Percentiles rank a stretch among this genome's conserved stretches.
These are phyloP conservation scores for Neocatenulostroma microsporum DNA, from an alignment of 2,329 filamentous ascomycete genomes.

Conservation along the genomic window DNA sequence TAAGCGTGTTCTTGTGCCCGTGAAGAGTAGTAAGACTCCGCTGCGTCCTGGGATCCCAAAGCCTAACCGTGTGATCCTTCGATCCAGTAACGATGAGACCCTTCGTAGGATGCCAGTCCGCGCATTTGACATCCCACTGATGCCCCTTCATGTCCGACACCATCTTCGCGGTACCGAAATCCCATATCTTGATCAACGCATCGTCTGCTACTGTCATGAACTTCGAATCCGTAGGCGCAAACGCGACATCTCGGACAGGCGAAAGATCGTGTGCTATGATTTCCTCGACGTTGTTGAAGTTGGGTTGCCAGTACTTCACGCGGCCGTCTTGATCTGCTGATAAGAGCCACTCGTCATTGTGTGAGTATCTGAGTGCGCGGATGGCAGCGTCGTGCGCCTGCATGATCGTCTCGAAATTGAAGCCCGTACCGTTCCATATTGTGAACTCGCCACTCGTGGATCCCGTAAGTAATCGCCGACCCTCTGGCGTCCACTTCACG, in stretches of 20 bases:
- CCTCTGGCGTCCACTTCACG: constrained; percentile 95
- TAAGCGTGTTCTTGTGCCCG: constrained; percentile 95
- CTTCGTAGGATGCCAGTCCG: constrained; percentile 96
- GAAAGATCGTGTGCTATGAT: constrained; percentile 78
- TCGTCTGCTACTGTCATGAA: constrained; percentile 96
- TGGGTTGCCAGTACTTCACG: constrained; percentile 98
- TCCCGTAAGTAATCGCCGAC: constrained; percentile 79
- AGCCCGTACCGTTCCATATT: constrained; percentile 95
- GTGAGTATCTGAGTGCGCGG: constrained; percentile 75
- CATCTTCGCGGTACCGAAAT: constrained; percentile 79
- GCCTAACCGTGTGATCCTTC: constrained; percentile 93
- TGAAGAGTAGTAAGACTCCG: constrained; percentile 89
- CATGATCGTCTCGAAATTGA: constrained; percentile 99
- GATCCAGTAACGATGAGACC: constrained; percentile 91
- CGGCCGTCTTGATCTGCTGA: constrained; percentile 92
- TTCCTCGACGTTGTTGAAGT: constrained; percentile 97
- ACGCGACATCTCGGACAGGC: constrained; percentile 82
- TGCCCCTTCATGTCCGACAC: constrained; percentile 85
- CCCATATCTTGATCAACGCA: constrained; percentile 86
- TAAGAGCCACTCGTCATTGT: constrained; percentile 94
- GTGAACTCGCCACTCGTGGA: constrained; percentile 98
- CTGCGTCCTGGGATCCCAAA: constrained; percentile 93
- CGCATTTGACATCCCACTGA: constrained; percentile 94
- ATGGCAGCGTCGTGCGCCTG: constrained; percentile 90
- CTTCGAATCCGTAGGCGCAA: constrained; percentile 88